Conservation (phyloP, 192 early-diverging fungal species). For the Cetraspora pellucida region DNA sequence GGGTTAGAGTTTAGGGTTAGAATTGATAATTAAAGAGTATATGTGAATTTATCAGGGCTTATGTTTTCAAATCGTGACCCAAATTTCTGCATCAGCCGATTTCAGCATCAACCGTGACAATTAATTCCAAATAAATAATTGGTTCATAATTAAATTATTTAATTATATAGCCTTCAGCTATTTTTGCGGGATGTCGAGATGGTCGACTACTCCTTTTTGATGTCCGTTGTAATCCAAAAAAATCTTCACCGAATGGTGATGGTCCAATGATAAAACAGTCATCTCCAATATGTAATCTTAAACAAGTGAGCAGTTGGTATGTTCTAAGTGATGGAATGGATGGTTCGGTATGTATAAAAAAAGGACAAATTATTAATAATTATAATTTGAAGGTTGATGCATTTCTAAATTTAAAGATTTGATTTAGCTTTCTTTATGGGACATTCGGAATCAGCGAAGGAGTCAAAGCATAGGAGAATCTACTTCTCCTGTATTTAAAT, state of each 20-base stretch:
- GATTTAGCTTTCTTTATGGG: constrained; percentile 21
- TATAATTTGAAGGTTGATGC: not conserved
- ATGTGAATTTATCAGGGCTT: too few species aligned
- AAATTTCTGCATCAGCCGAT: too few species aligned
- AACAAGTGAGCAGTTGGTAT: constrained; percentile 17
- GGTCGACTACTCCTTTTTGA: constrained; percentile 17
- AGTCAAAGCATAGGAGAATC: not conserved
- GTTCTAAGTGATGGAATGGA: constrained; percentile 20
- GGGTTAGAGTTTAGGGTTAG: too few species aligned
- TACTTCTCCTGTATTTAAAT: constrained; percentile 1
- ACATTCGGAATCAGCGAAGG: constrained; percentile 4
- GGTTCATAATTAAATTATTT: not conserved
- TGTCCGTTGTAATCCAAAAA: not conserved
- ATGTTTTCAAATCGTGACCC: too few species aligned
- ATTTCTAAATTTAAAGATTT: not conserved
- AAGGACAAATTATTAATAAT: not conserved
- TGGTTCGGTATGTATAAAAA: constrained; percentile 15
- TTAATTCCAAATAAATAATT: not conserved
- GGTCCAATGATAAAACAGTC: not conserved
- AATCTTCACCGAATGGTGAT: not conserved
- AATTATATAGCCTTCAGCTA: not conserved
- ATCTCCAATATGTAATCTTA: constrained; percentile 24
- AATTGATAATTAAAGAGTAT: too few species aligned
- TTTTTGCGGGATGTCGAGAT: constrained; percentile 14
- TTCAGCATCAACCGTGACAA: too few species aligned